Base-by-base conservation (phyloP, 2,329 filamentous ascomycete species). In the Colletotrichum orbiculare region DNA sequence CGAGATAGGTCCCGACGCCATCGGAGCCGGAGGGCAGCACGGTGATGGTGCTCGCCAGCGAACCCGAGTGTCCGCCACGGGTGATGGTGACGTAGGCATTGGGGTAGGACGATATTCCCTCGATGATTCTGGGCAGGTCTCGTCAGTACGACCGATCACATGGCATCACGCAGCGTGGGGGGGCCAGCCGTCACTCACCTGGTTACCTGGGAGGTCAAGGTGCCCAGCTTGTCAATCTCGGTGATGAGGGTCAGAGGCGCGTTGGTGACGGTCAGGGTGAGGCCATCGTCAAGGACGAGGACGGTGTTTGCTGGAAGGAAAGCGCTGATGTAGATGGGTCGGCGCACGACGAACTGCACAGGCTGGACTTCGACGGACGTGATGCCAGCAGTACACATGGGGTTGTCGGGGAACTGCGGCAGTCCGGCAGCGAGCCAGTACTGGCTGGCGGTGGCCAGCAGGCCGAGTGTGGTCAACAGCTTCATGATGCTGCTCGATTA, bases 251-350 rank as follows among this genome's bases (percentile, higher is more conserved):
- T 66, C 11, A 66, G 12, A 8, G 64, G 64, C 17, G 64, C 64
- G 12, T 66, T 66, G 17, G 60, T 66, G 50, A 66, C 43, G 39
- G 64, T 64, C 9, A 66, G 38, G 6, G 64, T 66, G 10, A 66
- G 49, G 35, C 60, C 64, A 41, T 64, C 60, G 13, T 64, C 64
- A 5, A 66, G 60, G 8, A 66, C 54, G 38, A 66, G 34, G 15
- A 55, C 54, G 4, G 64, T 66, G 37, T 66, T 66, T 39, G 41
- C 54, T 6, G 64, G 64, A 10, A 66, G 17, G 35, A 54, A 66
- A 6, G 60, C 64, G 60, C 64, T 66, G 60, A 66, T 64, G 60
- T 60, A 66, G 48, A 66, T 66, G 37, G 64, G 64, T 35, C 62
- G 64, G 41, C 54, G 55, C 37, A 64, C 48, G 43, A 66, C 46